Evolutionary conservation across 345 rosid genomes (phyloP), one percentile per base, ranked within the genome.

Genomic region (Linum tenue): DNA sequence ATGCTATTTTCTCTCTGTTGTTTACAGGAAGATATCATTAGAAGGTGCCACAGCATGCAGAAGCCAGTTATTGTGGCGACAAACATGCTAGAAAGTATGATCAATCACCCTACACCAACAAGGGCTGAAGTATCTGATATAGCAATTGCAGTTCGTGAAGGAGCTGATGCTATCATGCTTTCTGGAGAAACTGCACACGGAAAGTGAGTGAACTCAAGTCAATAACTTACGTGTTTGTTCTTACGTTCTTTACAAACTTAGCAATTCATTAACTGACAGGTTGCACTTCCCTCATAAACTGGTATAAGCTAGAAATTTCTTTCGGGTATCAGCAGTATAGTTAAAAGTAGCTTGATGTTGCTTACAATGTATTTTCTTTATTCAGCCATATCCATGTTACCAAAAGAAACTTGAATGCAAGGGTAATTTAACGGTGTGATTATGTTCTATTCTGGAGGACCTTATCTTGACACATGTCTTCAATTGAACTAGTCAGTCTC

Each of bases 121-220:
- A 88, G 98, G 78, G 98, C 98, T 22, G 98, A 92, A 85, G 98
- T 92, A 68, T 85, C 97, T 37, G 98, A 92, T 70, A 90, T 92
- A 55, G 91, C 98, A 57, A 87, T 92, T 71, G 97, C 98, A 65
- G 98, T 92, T 38, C 85, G 91, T 62, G 97, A 90, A 80, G 96
- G 97, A 42, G 86, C 97, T 65, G 98, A 92, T 78, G 96, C 98
- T 59, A 69, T 92, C 80, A 92, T 92, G 98, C 96, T 92, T 64
- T 92, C 98, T 62, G 97, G 97, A 78, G 98, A 92, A 85, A 92
- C 98, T 68, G 98, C 98, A 35, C 98, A 92, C 15, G 97, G 98
- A 75, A 87, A 85, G 98, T 92, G 72, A 75, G 97, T 80, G 44
- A 59, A 66, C 41, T 67, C 57, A 22, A 43, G 56, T 37, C 5